Evolutionary conservation across 148 eudicot species (phyloP), one percentile per base, ranked within the genome.

Genomic region (Euryodendron excelsum): DNA sequence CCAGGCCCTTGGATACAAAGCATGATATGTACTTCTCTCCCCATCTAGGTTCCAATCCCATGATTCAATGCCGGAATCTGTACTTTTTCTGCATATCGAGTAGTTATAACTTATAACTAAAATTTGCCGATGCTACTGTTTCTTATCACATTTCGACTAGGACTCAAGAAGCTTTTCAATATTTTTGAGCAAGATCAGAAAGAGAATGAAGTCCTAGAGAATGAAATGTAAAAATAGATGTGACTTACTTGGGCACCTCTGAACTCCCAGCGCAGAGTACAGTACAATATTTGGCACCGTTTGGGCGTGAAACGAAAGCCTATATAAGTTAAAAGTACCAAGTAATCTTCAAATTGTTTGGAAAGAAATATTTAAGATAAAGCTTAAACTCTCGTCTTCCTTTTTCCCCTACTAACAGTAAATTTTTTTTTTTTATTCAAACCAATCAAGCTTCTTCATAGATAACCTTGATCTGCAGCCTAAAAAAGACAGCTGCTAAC

Each of bases 41-140:
- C 98, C 99, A 80, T 81, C 84, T 23, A 93, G 81, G 77, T 91
- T 90, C 99, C 99, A 96, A 80, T 96, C 99, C 99, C 99, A 96
- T 81, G 93, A 91, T 85, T 82, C 92, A 82, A 93, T 90, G 50
- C 99, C 99, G 27, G 89, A 75, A 61, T 81, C 87, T 52, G 88
- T 74, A 73, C 74, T 55, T 80, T 81, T 91, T 79, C 97, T 95
- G 91, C 80, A 80, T 74, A 77, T 69, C 27, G n/a, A n/a, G n/a
- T n/a, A n/a, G n/a, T 74, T 17, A 84, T 79, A 55, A 50, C 52
- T 47, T 52, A 27, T 65, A 27, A 69, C 68, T 79, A 37, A 34
- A 67, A 80, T 55, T 67, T 64, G 71, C 80, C 52, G 5, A 21
- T 53, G 45, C 75, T 53, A 44, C 33, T 77, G 28, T 48, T n/a